These are phyloP conservation scores for Neofusicoccum parvum DNA, from an alignment of 2,329 filamentous ascomycete species.

Conservation along the genomic window DNA sequence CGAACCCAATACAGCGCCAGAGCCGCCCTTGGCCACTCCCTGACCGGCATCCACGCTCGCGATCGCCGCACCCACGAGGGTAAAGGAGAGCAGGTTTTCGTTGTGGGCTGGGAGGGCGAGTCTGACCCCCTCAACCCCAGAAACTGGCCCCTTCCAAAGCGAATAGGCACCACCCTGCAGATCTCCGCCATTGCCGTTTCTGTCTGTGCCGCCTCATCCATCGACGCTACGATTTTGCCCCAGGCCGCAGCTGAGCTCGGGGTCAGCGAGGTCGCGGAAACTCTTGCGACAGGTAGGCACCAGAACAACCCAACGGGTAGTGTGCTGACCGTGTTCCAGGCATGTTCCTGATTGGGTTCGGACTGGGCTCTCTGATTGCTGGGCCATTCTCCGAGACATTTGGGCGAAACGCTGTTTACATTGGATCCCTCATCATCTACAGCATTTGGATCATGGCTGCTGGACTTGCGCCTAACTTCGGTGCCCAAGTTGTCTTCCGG, in stretches of 20 bases:
- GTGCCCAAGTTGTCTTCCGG: slow-evolving; percentile 51
- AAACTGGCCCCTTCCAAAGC: slow-evolving; percentile 35
- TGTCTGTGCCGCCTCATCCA: slow-evolving; percentile 54
- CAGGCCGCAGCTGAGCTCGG: slow-evolving; percentile 51
- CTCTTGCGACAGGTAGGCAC: slow-evolving; percentile 48
- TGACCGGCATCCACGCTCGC: slow-evolving; percentile 42
- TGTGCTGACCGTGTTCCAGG: slow-evolving; percentile 15
- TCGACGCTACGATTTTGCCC: slow-evolving; percentile 52
- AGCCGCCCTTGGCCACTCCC: slow-evolving; percentile 34
- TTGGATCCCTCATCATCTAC: slow-evolving; percentile 48
- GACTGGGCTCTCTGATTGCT: slow-evolving; percentile 50
- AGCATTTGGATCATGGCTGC: slow-evolving; percentile 54
- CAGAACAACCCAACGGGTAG: background rate
- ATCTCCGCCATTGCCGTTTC: slow-evolving; percentile 49
- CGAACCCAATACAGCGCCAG: slow-evolving; percentile 35
- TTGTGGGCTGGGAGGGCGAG: slow-evolving; percentile 41
- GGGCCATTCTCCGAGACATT: slow-evolving; percentile 39
- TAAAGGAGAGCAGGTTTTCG: slow-evolving; percentile 41
- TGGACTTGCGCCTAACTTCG: slow-evolving; percentile 50
- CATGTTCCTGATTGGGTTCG: slow-evolving; percentile 45
- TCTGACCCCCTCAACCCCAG: slow-evolving; percentile 41
- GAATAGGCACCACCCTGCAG: slow-evolving; percentile 37
- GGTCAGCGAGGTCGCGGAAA: slow-evolving; percentile 55
- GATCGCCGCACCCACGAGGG: slow-evolving; percentile 39
- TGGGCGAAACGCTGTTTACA: slow-evolving; percentile 49